A percentile compares a stretch with the other conserved stretches of the same genome.
Conservation (phyloP, 495 filamentous ascomycete species). For the Aspergillus leporis region DNA sequence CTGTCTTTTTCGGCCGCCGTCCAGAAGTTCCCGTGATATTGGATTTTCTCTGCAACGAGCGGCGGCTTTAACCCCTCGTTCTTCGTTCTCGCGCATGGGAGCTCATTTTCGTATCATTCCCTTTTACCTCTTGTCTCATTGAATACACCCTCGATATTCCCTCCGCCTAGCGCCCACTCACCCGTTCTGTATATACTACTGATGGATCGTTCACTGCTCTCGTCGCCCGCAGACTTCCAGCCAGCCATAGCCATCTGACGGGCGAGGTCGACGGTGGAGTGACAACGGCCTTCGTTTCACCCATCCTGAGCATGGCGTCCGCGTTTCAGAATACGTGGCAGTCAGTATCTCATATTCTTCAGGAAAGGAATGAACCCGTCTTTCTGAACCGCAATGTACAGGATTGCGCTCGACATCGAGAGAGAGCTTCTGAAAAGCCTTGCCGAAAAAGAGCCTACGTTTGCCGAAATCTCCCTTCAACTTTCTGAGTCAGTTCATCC, state of each 20-base stretch:
- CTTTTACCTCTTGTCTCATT: not conserved
- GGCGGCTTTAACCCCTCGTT: slow-evolving; percentile 23
- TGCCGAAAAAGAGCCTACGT: slow-evolving; percentile 54
- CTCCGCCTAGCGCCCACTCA: slow-evolving; percentile 7
- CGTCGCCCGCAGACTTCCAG: slow-evolving; percentile 41
- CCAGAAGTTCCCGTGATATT: slow-evolving; percentile 25
- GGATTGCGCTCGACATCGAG: slow-evolving; percentile 49
- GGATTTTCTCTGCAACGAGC: slow-evolving; percentile 26
- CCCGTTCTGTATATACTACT: slow-evolving; percentile 28
- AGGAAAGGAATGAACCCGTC: slow-evolving; percentile 6
- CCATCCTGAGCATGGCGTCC: slow-evolving; percentile 47
- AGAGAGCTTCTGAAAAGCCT: slow-evolving; percentile 50
- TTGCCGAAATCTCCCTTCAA: slow-evolving; percentile 57
- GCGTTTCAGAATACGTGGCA: slow-evolving; percentile 51
- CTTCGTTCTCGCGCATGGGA: slow-evolving; percentile 14
- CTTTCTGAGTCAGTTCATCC: slow-evolving; percentile 55
- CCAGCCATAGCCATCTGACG: slow-evolving; percentile 57
- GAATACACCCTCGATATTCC: not conserved
- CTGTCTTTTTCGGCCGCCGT: slow-evolving; percentile 16
- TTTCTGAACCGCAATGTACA: slow-evolving; percentile 29
- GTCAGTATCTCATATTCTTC: slow-evolving; percentile 35
- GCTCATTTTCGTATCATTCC: slow-evolving; percentile 7
- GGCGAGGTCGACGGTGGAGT: slow-evolving; percentile 54
- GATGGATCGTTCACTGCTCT: slow-evolving; percentile 45
- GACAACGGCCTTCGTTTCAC: slow-evolving; percentile 29